These are phyloP conservation scores for Raphanus raphanistrum DNA, from an alignment of 345 rosid genomes.

Conservation along the genomic window DNA sequence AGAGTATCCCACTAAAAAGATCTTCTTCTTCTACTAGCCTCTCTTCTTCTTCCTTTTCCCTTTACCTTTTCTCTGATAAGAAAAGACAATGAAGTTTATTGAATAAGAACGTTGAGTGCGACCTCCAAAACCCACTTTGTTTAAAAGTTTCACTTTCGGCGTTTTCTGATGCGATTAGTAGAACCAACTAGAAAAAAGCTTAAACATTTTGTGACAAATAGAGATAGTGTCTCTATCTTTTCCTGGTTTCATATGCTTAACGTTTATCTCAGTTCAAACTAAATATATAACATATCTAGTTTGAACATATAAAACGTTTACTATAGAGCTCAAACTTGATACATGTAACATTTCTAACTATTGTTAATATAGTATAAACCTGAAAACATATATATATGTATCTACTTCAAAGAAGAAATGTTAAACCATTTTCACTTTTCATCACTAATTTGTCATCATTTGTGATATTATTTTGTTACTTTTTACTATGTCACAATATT, in stretches of 20 bases:
- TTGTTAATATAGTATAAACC: background rate
- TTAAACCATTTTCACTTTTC: background rate
- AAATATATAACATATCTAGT: background rate
- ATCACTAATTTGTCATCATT: too few species aligned
- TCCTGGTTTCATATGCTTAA: background rate
- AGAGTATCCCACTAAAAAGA: slow-evolving; percentile 64
- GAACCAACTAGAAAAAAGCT: slow-evolving; percentile 10
- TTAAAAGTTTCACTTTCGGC: slow-evolving; percentile 31
- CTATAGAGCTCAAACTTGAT: background rate
- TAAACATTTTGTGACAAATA: background rate
- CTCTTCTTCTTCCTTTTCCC: slow-evolving; percentile 25
- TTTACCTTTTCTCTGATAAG: slow-evolving; percentile 23
- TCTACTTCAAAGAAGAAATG: background rate
- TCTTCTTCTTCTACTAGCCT: slow-evolving; percentile 21
- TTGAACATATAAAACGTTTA: background rate
- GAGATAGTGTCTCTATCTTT: background rate
- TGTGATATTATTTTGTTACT: too few species aligned
- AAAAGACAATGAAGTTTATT: slow-evolving; percentile 21
- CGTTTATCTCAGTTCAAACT: background rate
- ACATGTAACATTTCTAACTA: background rate
- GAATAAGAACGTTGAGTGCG: slow-evolving; percentile 16
- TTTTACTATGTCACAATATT: too few species aligned
- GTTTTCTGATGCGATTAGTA: slow-evolving; percentile 8
- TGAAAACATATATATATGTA: background rate
- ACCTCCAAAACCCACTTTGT: slow-evolving; percentile 25